Base-by-base conservation (phyloP, 306 rosid species). In the Lithocarpus polystachyus region DNA sequence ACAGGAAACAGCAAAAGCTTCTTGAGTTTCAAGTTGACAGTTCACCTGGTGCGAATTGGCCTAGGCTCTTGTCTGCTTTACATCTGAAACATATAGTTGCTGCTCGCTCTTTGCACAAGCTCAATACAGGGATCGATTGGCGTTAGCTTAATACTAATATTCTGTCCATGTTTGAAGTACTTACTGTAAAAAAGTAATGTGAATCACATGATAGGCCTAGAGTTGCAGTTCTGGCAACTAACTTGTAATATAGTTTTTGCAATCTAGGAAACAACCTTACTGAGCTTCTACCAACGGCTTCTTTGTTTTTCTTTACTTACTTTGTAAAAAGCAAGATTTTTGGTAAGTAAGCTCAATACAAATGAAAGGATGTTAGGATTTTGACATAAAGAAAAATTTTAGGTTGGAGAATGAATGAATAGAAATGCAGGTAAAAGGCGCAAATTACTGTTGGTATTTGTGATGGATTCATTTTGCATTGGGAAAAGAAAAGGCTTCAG, bases 51-150 rank as follows among this genome's bases (percentile, higher is more conserved):
- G 94, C 89, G 67, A 87, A 88, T 26, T 91, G 97, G 96, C 85
- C 86, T 77, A 96, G 98, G 23, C 90, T 93, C 71, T 75, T 93
- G 87, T 87, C 98, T 35, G 98, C 96, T 2, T 79, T 93, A 26
- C 93, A 82, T 80, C 98, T 93, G 73, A 91, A 89, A 86, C 93
- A 93, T 82, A 75, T 84, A 14, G 83, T 85, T 79, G 92, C 90
- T 45, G 83, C 74, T 52, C 72, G 68, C 48, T 80, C 94, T 81
- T 85, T 96, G 28, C 96, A 87, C 80, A 90, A 96, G 85, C 90
- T 96, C 72, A 91, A 94, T 43, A 92, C 94, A 35, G 72, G 52
- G 4, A 31, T 35, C 22, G 7, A 19, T 18, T 0, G 17, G 17
- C 52, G 4, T 67, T 67, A 67, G 72, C 11, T 33, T 37, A 37